Base-by-base conservation (phyloP, 495 filamentous ascomycete species). In the Talaromyces stipitatus region DNA sequence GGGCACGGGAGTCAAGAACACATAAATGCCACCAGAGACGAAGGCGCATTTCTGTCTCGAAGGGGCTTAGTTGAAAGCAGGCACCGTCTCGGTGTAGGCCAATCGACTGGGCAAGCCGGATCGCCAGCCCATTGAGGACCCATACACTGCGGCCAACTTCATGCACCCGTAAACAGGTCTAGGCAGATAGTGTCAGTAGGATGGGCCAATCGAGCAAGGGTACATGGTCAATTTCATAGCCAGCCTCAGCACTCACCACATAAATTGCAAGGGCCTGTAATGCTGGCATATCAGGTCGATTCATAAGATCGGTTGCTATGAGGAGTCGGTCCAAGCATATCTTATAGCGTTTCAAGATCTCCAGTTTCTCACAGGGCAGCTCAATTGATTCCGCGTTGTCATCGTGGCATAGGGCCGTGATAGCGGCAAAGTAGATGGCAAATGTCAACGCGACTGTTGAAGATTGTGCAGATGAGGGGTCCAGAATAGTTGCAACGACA, bases 1-100 rank as follows among this genome's bases (percentile, higher is more conserved):
- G 62, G 32, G 60, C 55, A 22, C 65, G 62, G 41, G 56, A 60
- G 22, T 68, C 66, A 2, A 70, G 55, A 3, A 66, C 47, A 18
- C 62, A 60, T 26, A 78, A 61, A 28, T 69, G 67, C 67, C 77
- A 76, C 70, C 75, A 76, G n/a, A 73, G 45, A 23, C 72, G 71
- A 23, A 71, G 63, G 18, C 78, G 72, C 28, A 76, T 64, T 54
- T 79, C 76, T 30, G 66, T 61, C 1, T 71, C 51, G 48, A 73
- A 72, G 11, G 67, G 62, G 23, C 62, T 61, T 9, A 73, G 59
- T n/a, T 57, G 30, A 26, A 62, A 56, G 23, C 36, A 53, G n/a
- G 56, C 56, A 9, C 64, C 70, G 32, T 70, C 71, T 52, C 64
- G 63, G 50, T 74, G 70, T 11, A 74, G 61, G 18, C 71, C 67